Evolutionary conservation across 1,139 yeast species (phyloP).

Genomic region (Kodamaea derodonti): DNA sequence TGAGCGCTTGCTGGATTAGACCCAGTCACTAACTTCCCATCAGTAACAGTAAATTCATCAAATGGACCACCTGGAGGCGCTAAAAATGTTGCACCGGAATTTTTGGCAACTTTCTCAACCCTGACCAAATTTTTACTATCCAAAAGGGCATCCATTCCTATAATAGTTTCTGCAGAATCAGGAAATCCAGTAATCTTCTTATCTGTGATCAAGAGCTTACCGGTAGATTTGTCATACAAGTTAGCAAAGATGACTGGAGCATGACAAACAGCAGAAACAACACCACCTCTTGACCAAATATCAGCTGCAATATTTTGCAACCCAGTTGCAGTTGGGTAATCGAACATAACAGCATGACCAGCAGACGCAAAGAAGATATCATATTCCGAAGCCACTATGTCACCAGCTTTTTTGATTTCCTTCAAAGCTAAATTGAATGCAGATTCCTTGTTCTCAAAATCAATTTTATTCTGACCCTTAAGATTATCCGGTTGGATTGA

Average conservation of each 20-base stretch:
- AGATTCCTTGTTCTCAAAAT: constrained; percentile 12
- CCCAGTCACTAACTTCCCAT: constrained; percentile 20
- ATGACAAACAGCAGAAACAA: constrained; percentile 21
- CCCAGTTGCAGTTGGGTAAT: constrained; percentile 18
- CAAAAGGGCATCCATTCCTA: constrained; percentile 10
- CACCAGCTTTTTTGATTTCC: constrained; percentile 15
- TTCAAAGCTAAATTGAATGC: constrained; percentile 13
- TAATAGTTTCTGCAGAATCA: constrained; percentile 14
- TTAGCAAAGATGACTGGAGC: constrained; percentile 19
- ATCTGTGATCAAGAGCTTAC: constrained; percentile 15
- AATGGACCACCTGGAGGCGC: constrained; percentile 16
- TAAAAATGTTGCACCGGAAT: constrained; percentile 17
- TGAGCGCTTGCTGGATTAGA: constrained; percentile 44
- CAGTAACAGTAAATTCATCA: constrained; percentile 16
- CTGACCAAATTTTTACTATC: constrained; percentile 10
- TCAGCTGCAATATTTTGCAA: constrained; percentile 14
- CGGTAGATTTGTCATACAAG: constrained; percentile 12
- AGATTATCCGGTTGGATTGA: constrained; percentile 14
- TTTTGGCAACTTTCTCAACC: constrained; percentile 11
- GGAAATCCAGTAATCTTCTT: constrained; percentile 21
- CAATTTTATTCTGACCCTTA: constrained; percentile 12
- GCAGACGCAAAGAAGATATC: constrained; percentile 21
- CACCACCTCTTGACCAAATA: constrained; percentile 16
- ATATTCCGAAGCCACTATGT: constrained; percentile 15
- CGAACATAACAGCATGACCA: constrained; percentile 21